Evolutionary conservation across 176 grass and related monocot species (phyloP).

Genomic region (Alloteropsis semialata): DNA sequence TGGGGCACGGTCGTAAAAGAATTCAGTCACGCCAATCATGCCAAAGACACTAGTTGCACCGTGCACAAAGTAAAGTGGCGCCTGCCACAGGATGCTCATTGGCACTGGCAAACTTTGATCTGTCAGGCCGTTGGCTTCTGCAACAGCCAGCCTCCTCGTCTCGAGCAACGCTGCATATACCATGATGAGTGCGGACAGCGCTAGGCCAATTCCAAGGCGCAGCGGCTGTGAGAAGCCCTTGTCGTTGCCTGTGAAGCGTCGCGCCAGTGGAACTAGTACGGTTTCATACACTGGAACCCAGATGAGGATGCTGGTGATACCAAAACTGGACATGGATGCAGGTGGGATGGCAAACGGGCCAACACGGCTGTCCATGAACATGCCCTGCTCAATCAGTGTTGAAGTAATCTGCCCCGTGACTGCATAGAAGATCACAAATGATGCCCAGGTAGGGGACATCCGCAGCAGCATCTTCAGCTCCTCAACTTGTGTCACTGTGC

Average conservation of each 20-base stretch:
- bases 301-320: slow-evolving; percentile 10
- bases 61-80: slow-evolving; percentile 14
- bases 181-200: slow-evolving; percentile 16
- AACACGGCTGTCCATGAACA: slow-evolving; percentile 6
- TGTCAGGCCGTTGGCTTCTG: neutral
- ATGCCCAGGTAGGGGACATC: slow-evolving; percentile 23
- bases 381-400: slow-evolving; percentile 33
- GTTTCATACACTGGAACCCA: slow-evolving; percentile 17
- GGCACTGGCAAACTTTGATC: neutral
- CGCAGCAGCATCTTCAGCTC: slow-evolving; percentile 37
- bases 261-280: slow-evolving; percentile 18
- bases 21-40: slow-evolving; percentile 18
- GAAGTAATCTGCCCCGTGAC: no score
- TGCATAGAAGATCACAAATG: slow-evolving; percentile 23
- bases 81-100: slow-evolving; percentile 33
- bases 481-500: slow-evolving; percentile 38
- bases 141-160: slow-evolving; percentile 1
- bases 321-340: slow-evolving; percentile 10
- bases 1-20: slow-evolving; percentile 28
- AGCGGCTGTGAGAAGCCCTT: slow-evolving; percentile 26
- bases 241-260: slow-evolving; percentile 25
- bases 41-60: slow-evolving; percentile 29
- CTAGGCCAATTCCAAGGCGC: slow-evolving; percentile 22
- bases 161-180: slow-evolving; percentile 16
- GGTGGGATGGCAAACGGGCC: slow-evolving; percentile 25